Evolutionary conservation across 2,329 filamentous ascomycete genomes (phyloP).

Genomic region (Blastomyces gilchristii): DNA sequence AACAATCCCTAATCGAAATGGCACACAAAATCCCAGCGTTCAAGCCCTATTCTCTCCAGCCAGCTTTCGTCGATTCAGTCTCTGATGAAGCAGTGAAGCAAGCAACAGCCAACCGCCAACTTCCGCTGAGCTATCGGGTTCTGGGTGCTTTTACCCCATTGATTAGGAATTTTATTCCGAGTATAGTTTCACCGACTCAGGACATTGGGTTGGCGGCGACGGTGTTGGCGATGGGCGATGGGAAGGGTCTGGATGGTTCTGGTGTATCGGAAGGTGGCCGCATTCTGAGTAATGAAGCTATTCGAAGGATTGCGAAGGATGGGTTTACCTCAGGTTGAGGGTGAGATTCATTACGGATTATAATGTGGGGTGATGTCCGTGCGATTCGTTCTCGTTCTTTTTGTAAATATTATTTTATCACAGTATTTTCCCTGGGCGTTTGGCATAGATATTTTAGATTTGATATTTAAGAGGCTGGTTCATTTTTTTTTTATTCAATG

Average conservation of each 20-base stretch:
- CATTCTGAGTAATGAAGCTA: not conserved
- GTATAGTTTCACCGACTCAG: conserved; percentile 36
- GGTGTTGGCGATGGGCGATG: conserved; percentile 40
- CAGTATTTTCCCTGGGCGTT: too few species aligned
- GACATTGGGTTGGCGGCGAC: conserved; percentile 41
- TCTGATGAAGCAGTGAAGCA: conserved; percentile 33
- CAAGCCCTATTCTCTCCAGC: conserved; percentile 48
- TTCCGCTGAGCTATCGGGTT: conserved; percentile 15
- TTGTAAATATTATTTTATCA: too few species aligned
- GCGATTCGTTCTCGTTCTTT: not conserved
- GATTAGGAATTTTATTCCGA: conserved; percentile 23
- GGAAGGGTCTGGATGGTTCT: not conserved
- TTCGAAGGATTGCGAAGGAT: conserved; percentile 3
- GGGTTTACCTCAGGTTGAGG: not conserved
- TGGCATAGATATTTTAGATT: too few species aligned
- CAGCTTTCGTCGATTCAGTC: conserved; percentile 47
- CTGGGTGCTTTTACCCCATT: conserved; percentile 18
- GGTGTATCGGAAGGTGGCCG: not conserved
- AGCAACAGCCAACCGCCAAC: conserved; percentile 21
- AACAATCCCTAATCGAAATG: conserved; percentile 49
- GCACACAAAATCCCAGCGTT: conserved; percentile 36
- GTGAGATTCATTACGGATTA: not conserved
- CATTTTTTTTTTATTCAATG: too few species aligned
- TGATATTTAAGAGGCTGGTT: too few species aligned
- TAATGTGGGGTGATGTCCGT: not conserved